phyloP scores from a whole-genome alignment of 768 basidiomycete genomes.

The Jaapia argillacea region DNA sequence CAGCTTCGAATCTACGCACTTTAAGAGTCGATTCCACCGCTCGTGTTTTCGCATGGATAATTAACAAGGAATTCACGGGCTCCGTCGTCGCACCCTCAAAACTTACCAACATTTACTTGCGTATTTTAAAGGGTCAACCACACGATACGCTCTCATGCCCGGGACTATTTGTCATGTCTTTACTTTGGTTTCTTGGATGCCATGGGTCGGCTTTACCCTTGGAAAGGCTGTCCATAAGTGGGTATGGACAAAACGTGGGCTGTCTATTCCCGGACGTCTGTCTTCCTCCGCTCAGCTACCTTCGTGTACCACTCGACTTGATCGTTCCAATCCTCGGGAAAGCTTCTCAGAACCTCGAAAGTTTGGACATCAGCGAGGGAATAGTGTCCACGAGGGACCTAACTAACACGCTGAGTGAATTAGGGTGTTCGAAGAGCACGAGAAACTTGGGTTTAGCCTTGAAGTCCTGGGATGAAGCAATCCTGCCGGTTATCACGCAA shows the following conservation, averaged over 20 bases:
- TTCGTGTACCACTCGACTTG: not conserved
- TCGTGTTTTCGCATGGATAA: slow-evolving; percentile 24
- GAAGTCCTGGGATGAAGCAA: slow-evolving; percentile 34
- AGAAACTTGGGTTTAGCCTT: slow-evolving; percentile 24
- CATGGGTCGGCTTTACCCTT: not conserved
- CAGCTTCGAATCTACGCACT: slow-evolving; percentile 25
- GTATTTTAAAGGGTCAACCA: not conserved
- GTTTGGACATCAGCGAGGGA: not conserved
- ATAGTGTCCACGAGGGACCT: slow-evolving; percentile 7
- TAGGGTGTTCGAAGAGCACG: no score
- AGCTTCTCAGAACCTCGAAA: not conserved
- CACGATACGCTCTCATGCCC: no score
- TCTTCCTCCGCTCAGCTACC: not conserved
- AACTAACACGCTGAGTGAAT: slow-evolving; percentile 17
- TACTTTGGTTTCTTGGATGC: not conserved
- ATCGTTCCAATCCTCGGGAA: not conserved
- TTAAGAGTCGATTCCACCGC: slow-evolving; percentile 34
- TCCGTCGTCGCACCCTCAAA: slow-evolving; percentile 7
- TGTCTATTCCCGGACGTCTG: not conserved
- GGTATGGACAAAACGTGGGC: not conserved
- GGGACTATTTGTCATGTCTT: not conserved
- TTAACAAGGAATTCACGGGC: slow-evolving; percentile 6
- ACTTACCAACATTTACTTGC: slow-evolving; percentile 6
- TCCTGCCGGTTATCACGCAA: slow-evolving; percentile 29
- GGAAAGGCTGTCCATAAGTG: not conserved